phyloP scores from a whole-genome alignment of 495 filamentous ascomycete genomes.

The Hypoxylon lienhwacheense region DNA sequence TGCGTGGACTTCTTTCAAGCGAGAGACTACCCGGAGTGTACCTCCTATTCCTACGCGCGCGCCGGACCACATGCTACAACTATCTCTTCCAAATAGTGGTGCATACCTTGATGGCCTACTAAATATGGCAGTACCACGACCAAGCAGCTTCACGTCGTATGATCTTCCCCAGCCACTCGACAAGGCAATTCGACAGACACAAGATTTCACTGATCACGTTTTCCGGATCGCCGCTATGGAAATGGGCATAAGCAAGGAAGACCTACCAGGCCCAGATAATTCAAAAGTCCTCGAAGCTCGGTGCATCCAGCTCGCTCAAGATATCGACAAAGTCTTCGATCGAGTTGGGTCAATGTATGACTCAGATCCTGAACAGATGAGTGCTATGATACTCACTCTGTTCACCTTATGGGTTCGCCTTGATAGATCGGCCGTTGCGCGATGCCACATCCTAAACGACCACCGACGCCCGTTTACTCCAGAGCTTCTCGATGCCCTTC shows the following conservation, averaged over 20 bases:
- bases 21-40: constrained; percentile 38
- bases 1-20: constrained; percentile 40
- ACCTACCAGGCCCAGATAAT: neutral
- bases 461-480: constrained; percentile 47
- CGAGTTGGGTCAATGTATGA: constrained; percentile 46
- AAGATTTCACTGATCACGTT: constrained; percentile 21
- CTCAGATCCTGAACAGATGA: constrained; percentile 49
- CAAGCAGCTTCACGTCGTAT: neutral
- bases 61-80: constrained; percentile 24
- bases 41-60: constrained; percentile 46
- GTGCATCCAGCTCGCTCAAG: constrained; percentile 42
- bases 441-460: constrained; percentile 41
- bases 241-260: neutral
- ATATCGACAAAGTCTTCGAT: constrained; percentile 44
- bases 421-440: constrained; percentile 39
- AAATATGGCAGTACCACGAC: neutral
- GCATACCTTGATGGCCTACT: constrained; percentile 39
- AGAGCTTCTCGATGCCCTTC: constrained; percentile 55
- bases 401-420: constrained; percentile 51
- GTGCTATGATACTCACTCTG: constrained; percentile 45
- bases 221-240: constrained; percentile 28
- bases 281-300: neutral
- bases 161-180: constrained; percentile 29
- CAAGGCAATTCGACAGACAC: constrained; percentile 19
- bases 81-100: constrained; percentile 53